phyloP scores from a whole-genome alignment of 2,329 filamentous ascomycete genomes.

The Alternaria sp. region DNA sequence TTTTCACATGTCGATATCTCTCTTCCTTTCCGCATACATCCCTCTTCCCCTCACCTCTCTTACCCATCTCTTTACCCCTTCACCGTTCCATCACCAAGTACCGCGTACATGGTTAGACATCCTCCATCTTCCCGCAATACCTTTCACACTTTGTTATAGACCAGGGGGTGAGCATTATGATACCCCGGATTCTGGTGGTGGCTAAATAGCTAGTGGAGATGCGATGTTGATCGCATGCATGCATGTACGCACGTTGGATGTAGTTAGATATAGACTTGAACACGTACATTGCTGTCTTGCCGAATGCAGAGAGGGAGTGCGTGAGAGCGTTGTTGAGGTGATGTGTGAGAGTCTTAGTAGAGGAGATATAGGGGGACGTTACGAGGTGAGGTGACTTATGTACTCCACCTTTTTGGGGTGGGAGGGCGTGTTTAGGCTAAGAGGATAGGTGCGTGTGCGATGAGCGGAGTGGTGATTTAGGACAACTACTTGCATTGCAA shows the following conservation, averaged over 20 bases:
- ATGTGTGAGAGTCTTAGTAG: not conserved
- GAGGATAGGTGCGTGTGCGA: not conserved
- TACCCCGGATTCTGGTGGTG: conserved; percentile 4
- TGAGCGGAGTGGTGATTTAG: not conserved
- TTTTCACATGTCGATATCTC: not conserved
- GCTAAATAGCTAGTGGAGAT: conserved; percentile 1
- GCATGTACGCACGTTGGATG: not conserved
- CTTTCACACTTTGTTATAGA: not conserved
- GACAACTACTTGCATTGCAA: not conserved
- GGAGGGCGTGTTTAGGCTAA: not conserved
- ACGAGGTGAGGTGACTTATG: not conserved
- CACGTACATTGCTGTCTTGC: not conserved
- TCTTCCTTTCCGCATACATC: not conserved
- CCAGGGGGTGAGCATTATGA: conserved; percentile 1
- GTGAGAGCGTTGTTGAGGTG: not conserved
- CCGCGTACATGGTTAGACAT: not conserved
- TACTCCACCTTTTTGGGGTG: not conserved
- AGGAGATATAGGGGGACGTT: not conserved
- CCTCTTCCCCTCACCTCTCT: not conserved
- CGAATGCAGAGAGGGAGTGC: not conserved
- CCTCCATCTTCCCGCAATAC: not conserved
- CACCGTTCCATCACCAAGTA: not conserved
- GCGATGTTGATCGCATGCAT: not conserved
- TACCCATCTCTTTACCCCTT: not conserved
- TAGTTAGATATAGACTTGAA: conserved; percentile 1